Conservation (phyloP, 2,329 filamentous ascomycete genomes). For the Scytalidium sp. region DNA sequence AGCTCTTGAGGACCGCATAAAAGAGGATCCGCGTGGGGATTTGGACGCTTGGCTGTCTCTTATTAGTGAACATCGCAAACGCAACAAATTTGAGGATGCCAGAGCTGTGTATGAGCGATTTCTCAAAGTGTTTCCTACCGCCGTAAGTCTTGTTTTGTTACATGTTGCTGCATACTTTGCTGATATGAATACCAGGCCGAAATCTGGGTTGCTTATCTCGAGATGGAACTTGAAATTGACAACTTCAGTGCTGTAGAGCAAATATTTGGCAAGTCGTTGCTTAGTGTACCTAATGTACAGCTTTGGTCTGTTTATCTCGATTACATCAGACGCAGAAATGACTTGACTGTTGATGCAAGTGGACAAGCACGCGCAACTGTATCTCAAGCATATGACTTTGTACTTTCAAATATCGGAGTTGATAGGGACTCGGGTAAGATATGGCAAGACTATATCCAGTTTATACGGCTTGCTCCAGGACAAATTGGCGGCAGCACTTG, state of each 20-base stretch:
- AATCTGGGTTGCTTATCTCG: conserved; percentile 84
- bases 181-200: conserved; percentile 67
- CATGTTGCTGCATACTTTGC: conserved; percentile 12
- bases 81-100: conserved; percentile 78
- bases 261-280: conserved; percentile 78
- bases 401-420: conserved; percentile 83
- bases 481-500: conserved; percentile 80
- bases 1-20: conserved; percentile 79
- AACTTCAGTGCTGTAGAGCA: conserved; percentile 77
- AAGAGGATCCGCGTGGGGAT: conserved; percentile 89
- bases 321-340: conserved; percentile 89
- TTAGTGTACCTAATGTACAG: conserved; percentile 76
- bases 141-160: conserved; percentile 60
- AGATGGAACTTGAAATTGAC: conserved; percentile 85
- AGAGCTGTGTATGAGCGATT: conserved; percentile 83
- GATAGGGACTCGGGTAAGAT: conserved; percentile 87
- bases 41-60: conserved; percentile 87
- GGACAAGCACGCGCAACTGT: conserved; percentile 77
- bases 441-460: conserved; percentile 94
- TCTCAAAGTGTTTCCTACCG: conserved; percentile 81
- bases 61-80: conserved; percentile 79
- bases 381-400: conserved; percentile 86
- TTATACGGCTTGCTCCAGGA: conserved; percentile 85
- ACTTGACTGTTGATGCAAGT: conserved; percentile 74
- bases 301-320: conserved; percentile 94